Conservation (phyloP, 805 yeast species). For the Sugiyamaella valdiviana region DNA sequence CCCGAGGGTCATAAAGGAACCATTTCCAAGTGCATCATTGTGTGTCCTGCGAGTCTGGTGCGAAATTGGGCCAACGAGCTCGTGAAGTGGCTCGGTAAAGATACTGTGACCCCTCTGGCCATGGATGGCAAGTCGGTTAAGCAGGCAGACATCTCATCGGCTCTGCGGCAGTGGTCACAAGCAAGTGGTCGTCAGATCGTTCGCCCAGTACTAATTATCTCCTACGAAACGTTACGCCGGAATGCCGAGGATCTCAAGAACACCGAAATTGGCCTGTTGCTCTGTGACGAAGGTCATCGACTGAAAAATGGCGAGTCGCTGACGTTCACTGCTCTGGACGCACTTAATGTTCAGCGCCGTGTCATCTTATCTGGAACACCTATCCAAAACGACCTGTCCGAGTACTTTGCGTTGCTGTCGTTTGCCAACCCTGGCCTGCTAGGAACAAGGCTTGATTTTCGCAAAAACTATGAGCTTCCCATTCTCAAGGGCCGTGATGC, state of each 20-base stretch:
- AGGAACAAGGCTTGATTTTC: conserved; percentile 77
- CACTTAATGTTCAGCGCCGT: conserved; percentile 79
- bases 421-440: conserved; percentile 93
- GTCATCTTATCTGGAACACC: conserved; percentile 96
- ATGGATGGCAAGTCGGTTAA: conserved; percentile 82
- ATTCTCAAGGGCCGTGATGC: conserved; percentile 87
- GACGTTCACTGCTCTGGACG: conserved; percentile 79
- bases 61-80: conserved; percentile 97
- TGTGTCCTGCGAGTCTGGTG: conserved; percentile 91
- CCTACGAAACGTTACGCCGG: conserved; percentile 87
- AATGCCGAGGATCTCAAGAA: conserved; percentile 69
- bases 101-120: conserved; percentile 81
- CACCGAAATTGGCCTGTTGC: conserved; percentile 75
- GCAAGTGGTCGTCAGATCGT: conserved; percentile 86
- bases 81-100: conserved; percentile 90
- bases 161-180: conserved; percentile 75
- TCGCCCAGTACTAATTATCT: conserved; percentile 86
- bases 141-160: conserved; percentile 57
- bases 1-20: conserved; percentile 76
- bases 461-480: conserved; percentile 74
- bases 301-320: conserved; percentile 84
- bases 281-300: conserved; percentile 85
- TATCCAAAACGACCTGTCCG: conserved; percentile 90
- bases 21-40: conserved; percentile 84
- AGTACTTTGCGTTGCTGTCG: conserved; percentile 80